Conservation (phyloP, 2,329 filamentous ascomycete species). For the Sarocladiaceae sp. region DNA sequence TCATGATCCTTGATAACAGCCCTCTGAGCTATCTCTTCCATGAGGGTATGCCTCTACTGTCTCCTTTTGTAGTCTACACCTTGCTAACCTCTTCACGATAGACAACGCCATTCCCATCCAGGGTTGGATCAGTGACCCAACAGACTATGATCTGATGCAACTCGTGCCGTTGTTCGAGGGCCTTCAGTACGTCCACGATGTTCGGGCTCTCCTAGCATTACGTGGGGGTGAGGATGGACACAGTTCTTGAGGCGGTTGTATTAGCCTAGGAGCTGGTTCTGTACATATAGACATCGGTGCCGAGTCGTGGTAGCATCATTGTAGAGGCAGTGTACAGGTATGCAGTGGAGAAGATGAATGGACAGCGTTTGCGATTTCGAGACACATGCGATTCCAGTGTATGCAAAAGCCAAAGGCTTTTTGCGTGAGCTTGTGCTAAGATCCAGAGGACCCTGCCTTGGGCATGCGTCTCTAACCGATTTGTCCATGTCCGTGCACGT, state of each 20-base stretch:
- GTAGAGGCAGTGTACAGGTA: constrained; percentile 4
- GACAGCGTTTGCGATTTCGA: constrained; percentile 4
- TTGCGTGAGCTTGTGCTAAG: background rate
- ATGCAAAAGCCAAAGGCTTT: background rate
- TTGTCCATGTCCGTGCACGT: background rate
- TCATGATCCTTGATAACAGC: constrained; percentile 98
- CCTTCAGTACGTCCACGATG: constrained; percentile 93
- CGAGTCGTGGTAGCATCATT: background rate
- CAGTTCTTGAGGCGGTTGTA: constrained; percentile 42
- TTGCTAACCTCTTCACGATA: constrained; percentile 31
- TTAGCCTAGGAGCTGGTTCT: background rate
- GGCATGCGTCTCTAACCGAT: background rate
- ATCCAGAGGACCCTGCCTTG: background rate
- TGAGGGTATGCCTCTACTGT: constrained; percentile 62
- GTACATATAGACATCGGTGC: constrained; percentile 4
- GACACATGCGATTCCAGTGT: background rate
- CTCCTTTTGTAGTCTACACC: background rate
- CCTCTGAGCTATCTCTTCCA: constrained; percentile 98
- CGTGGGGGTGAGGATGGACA: constrained; percentile 74
- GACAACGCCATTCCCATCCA: constrained; percentile 99
- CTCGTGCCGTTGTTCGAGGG: constrained; percentile 90
- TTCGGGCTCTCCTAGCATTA: constrained; percentile 82
- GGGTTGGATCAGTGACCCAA: constrained; percentile 98
- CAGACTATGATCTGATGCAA: constrained; percentile 91
- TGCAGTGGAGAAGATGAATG: background rate